A percentile compares a stretch with the other conserved stretches of the same genome.
These are phyloP conservation scores for Arthrobotrys megalospora DNA, from an alignment of 2,329 filamentous ascomycete genomes.

Conservation along the genomic window DNA sequence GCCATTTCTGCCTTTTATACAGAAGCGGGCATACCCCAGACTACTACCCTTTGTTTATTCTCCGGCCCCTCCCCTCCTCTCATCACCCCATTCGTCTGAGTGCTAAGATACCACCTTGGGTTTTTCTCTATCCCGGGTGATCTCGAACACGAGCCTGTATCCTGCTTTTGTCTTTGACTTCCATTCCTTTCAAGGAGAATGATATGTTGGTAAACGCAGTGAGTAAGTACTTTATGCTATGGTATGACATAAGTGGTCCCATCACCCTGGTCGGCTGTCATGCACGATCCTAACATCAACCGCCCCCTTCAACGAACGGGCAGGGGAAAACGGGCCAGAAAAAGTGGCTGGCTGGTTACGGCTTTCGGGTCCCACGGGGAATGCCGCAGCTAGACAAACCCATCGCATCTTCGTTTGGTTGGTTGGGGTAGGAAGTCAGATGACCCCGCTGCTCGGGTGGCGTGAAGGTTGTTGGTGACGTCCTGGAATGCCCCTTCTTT, in stretches of 20 bases:
- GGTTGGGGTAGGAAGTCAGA: not conserved
- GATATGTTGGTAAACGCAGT: constrained; percentile 6
- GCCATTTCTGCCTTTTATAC: too few species aligned
- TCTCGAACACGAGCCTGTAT: constrained; percentile 40
- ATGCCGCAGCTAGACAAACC: constrained; percentile 8
- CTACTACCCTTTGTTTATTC: too few species aligned
- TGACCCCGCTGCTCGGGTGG: not conserved
- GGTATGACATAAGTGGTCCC: constrained; percentile 29
- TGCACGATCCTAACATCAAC: constrained; percentile 56
- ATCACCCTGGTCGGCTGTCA: constrained; percentile 1
- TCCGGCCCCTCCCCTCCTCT: too few species aligned
- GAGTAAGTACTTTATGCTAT: not conserved
- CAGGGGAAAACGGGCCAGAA: not conserved
- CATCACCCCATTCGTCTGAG: too few species aligned
- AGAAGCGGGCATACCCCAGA: too few species aligned
- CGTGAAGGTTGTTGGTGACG: not conserved
- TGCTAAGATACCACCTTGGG: too few species aligned
- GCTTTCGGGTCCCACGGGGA: constrained; percentile 8
- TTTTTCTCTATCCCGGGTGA: not conserved
- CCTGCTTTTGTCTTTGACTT: constrained; percentile 1
- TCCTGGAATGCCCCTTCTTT: too few species aligned
- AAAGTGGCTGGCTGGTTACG: not conserved
- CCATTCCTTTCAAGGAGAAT: constrained; percentile 2
- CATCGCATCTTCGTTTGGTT: too few species aligned
- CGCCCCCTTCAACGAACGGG: not conserved